These are phyloP conservation scores for Pycnococcus provasolii DNA, from an alignment of 139 green algal species.

Conservation along the genomic window DNA sequence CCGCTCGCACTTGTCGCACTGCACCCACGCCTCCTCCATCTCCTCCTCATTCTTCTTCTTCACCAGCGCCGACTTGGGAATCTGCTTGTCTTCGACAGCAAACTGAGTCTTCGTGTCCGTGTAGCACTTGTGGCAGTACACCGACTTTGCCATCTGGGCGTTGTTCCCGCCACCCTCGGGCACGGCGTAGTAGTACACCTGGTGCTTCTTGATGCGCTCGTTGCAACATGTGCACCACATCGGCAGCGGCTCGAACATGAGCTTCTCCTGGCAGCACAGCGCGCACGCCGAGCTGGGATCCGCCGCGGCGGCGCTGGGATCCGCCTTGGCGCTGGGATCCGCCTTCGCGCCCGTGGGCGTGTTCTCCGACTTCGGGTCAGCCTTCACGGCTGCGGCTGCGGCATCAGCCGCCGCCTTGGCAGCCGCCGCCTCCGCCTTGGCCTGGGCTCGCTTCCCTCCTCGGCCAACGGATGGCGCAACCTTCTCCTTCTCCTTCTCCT, in stretches of 20 bases:
- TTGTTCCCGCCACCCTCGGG: not conserved
- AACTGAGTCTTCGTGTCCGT: conserved; percentile 49
- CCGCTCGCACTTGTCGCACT: conserved; percentile 83
- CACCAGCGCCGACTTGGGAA: conserved; percentile 51
- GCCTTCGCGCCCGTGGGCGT: conserved; percentile 1
- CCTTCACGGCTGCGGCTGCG: not conserved
- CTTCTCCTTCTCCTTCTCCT: conserved; percentile 8
- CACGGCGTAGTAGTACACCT: conserved; percentile 47
- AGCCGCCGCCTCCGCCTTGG: not conserved
- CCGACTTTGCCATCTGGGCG: conserved; percentile 36
- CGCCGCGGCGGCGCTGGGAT: conserved; percentile 3
- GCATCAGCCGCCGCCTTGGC: not conserved
- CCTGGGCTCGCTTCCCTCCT: conserved; percentile 11
- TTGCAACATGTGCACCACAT: conserved; percentile 84
- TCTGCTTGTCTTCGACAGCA: conserved; percentile 35
- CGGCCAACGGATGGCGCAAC: too few species aligned
- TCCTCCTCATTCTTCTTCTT: conserved; percentile 92
- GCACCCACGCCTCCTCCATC: conserved; percentile 70
- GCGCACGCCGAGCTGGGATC: conserved; percentile 50
- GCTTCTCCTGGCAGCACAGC: conserved; percentile 60
- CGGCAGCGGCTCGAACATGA: conserved; percentile 86
- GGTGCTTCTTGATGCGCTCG: conserved; percentile 81
- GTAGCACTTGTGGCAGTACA: conserved; percentile 77
- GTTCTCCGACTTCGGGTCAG: conserved; percentile 17
- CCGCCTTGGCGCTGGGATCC: conserved; percentile 16